phyloP scores from a whole-genome alignment of 345 rosid species.

The Eucalyptus cladocalyx region DNA sequence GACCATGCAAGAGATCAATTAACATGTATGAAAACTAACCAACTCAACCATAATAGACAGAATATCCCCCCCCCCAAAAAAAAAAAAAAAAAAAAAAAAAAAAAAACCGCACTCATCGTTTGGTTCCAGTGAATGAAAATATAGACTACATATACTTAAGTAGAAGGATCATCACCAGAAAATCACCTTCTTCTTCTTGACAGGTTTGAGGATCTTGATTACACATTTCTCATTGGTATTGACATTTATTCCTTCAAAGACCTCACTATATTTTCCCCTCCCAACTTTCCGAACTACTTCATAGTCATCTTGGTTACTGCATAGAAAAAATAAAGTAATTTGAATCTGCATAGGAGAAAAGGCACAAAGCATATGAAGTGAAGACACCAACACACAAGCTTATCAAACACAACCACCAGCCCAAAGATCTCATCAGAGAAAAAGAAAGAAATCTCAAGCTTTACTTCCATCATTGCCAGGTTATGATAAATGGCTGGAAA shows the following conservation, averaged over 20 bases:
- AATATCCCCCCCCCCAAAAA: neutral
- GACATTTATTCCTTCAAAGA: constrained; percentile 70
- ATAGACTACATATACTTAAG: neutral
- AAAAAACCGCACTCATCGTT: neutral
- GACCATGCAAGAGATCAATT: neutral
- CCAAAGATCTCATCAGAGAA: neutral
- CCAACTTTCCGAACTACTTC: constrained; percentile 87
- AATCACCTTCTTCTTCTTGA: constrained; percentile 76
- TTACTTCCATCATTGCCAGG: neutral
- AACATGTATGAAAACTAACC: neutral
- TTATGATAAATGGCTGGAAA: neutral
- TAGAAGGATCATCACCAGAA: neutral
- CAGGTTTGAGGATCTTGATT: constrained; percentile 85
- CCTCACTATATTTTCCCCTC: constrained; percentile 80
- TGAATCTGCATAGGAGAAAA: neutral
- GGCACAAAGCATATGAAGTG: neutral
- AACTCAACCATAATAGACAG: neutral
- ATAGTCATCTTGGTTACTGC: constrained; percentile 81
- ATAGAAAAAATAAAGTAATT: neutral
- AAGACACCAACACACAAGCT: neutral
- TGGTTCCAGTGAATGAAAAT: neutral
- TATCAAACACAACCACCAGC: neutral
- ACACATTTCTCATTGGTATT: constrained; percentile 57
- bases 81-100: neutral
- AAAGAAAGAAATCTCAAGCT: neutral